phyloP scores from a whole-genome alignment of 23 red algal genomes.

The Gracilaria gracilis region DNA sequence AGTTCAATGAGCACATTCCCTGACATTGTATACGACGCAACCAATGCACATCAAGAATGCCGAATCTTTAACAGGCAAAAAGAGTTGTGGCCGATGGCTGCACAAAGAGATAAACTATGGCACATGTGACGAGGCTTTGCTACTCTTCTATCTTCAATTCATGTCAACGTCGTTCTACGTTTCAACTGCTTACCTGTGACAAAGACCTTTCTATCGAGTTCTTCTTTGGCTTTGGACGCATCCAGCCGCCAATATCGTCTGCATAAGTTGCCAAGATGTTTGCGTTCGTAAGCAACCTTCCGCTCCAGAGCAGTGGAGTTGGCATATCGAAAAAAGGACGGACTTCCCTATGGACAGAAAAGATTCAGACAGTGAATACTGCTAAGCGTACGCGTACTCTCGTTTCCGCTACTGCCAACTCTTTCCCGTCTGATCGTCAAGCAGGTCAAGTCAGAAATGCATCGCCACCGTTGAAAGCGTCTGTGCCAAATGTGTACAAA shows the following conservation, averaged over 20 bases:
- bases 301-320: not conserved
- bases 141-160: no score
- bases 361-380: not conserved
- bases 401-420: not conserved
- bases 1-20: constrained; percentile 11
- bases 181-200: no score
- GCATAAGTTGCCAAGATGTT: not conserved
- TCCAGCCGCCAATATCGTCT: not conserved
- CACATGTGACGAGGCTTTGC: no score
- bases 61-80: not conserved
- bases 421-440: constrained; percentile 12
- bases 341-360: not conserved
- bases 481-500: not conserved
- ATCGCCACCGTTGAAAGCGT: not conserved
- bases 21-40: not conserved
- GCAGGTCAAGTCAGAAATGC: not conserved
- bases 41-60: not conserved
- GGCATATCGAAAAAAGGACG: not conserved
- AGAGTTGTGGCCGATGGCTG: not conserved
- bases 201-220: not conserved
- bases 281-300: constrained; percentile 2
- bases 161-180: no score
- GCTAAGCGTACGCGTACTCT: not conserved
- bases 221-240: not conserved
- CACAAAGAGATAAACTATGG: no score